Evolutionary conservation across 1,284 basidiomycete species (phyloP), one percentile per base, ranked within the genome.

Genomic region (Boletus mariae): DNA sequence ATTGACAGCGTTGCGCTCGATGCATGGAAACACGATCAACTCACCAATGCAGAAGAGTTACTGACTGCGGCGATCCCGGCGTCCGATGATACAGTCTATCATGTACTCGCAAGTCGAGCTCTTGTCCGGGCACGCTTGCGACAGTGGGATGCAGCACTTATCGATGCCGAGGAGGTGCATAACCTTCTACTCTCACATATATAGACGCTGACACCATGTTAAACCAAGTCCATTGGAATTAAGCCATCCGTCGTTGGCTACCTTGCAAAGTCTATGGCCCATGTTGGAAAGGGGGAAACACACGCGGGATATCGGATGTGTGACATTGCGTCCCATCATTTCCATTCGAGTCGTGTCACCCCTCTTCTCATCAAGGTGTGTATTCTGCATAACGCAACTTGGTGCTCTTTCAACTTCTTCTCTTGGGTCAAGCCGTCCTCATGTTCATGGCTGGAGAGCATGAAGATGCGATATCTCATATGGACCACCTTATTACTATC

Each of bases 371-470:
- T 40, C 17, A 40, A 40, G 38, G 38, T 40, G 32, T 51, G 42
- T 7, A 44, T 35, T 44, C 26, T 6, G 26, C 13, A 7, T 5
- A 20, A 11, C 25, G 11, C 43, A 6, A 11, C 42, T 6, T 29
- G 15, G 25, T 10, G 37, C 6, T 29, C 40, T 3, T 49, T 5
- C 10, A 47, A 40, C 31, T 42, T 51, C 26, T 47, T 52, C 3
- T 25, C 20, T 54, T 47, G 37, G 47, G 49, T 9, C 13, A 57
- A 42, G 57, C 52, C 15, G 4, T 46, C 2, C 20, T 58, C 9
- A 28, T 31, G 5, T 57, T 29, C 13, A 44, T 58, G 47, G 56
- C 42, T 4, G 48, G 47, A 37, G 41, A 50, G 1, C 32, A 44
- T 10, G 15, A 28, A 1, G 44, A 49, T 12, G 56, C 44, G 4